Percentiles rank a stretch among this genome's conserved stretches.
Conservation (phyloP, 805 yeast genomes). For the Saturnispora hagleri region DNA sequence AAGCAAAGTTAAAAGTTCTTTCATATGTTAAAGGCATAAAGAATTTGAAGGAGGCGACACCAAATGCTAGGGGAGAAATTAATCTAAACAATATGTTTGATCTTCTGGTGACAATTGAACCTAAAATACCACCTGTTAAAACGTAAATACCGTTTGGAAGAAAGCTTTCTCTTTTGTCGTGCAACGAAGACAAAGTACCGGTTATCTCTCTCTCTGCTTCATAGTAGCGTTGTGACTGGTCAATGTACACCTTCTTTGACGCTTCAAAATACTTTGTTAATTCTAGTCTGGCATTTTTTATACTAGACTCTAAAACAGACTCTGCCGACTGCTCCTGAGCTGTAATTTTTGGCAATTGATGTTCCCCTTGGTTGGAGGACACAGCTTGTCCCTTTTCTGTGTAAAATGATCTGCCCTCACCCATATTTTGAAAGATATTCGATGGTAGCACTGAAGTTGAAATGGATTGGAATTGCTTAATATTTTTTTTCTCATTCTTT, state of each 20-base stretch:
- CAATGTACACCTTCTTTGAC: slow-evolving; percentile 35
- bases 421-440: background rate
- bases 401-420: slow-evolving; percentile 21
- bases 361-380: slow-evolving; percentile 19
- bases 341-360: slow-evolving; percentile 15
- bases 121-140: slow-evolving; percentile 58
- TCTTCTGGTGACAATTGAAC: slow-evolving; percentile 65
- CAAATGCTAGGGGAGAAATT: slow-evolving; percentile 50
- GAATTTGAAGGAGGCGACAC: slow-evolving; percentile 53
- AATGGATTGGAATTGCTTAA: background rate
- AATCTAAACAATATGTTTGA: slow-evolving; percentile 47
- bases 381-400: slow-evolving; percentile 14
- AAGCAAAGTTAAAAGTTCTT: slow-evolving; percentile 48
- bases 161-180: slow-evolving; percentile 55
- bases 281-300: slow-evolving; percentile 40
- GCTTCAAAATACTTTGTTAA: slow-evolving; percentile 27
- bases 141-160: slow-evolving; percentile 66
- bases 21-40: slow-evolving; percentile 65
- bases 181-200: slow-evolving; percentile 53
- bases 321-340: slow-evolving; percentile 9
- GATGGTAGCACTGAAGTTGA: background rate
- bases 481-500: background rate
- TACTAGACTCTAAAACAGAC: slow-evolving; percentile 35
- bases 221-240: slow-evolving; percentile 41
- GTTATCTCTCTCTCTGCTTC: slow-evolving; percentile 56